Base-by-base conservation (phyloP, 2,329 filamentous ascomycete species). In the Tothia fuscella region DNA sequence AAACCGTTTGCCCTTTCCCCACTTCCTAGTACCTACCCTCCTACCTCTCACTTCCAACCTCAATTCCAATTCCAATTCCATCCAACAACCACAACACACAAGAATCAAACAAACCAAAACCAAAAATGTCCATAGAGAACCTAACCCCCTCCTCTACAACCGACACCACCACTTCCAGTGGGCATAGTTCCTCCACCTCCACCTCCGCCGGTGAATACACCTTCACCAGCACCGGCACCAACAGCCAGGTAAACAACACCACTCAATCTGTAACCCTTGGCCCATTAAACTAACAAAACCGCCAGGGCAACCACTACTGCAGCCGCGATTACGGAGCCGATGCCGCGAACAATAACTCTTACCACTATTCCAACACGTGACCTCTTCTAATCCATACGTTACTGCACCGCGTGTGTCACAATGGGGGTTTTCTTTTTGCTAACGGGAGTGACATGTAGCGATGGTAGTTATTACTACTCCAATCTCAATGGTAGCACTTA, bases 291-390 rank as follows among this genome's bases (percentile, higher is more conserved):
- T 17, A 45, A 26, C 40, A 5, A 41, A 20, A 14, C 26, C 19
- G 10, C 4, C 24, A 61, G 57, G 60, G 60, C 45, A 63, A 63
- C 49, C 60, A 60, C 48, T 63, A 57, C 47, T 61, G 59, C 50
- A 42, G 47, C 41, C 57, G 61, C 38, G 59, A 64, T 48, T 60
- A 60, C 46, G 57, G 58, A 39, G 50, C 52, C 6, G 37, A 47
- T 28, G 55, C 56, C n/a, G 42, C 53, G 6, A 62, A 62, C 47
- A 10, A 22, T 13, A 63, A 62, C 47, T 53, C 55, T 9, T 64
- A 63, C 49, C 60, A 64, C 42, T 63, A 63, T 48, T 61, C 58
- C 47, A 63, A 62, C 47, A 47, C 25, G 41, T 48, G 46, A 49
- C 46, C 12, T 13, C 22, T 7, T 3, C 9, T 14, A 13, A 7